phyloP scores from a whole-genome alignment of 2,329 filamentous ascomycete genomes.

The Neonectria magnoliae region DNA sequence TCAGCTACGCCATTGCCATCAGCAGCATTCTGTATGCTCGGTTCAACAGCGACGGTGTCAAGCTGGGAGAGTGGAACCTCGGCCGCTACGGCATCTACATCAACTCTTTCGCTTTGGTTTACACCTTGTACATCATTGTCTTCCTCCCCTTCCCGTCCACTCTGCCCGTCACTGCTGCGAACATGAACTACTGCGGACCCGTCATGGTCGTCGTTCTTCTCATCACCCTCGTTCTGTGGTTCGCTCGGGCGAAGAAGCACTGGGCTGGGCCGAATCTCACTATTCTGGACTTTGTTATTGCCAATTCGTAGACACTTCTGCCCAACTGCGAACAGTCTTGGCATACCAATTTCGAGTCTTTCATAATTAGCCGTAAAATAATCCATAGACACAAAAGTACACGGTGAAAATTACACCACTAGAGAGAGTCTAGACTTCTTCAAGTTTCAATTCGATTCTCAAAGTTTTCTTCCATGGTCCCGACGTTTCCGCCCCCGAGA shows the following conservation, averaged over 20 bases:
- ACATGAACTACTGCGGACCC: conserved; percentile 41
- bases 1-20: conserved; percentile 41
- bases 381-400: background rate
- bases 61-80: conserved; percentile 40
- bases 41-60: conserved; percentile 18
- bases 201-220: conserved; percentile 37
- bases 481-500: background rate
- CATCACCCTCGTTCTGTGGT: conserved; percentile 34
- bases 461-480: background rate
- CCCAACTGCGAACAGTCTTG: background rate
- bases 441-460: background rate
- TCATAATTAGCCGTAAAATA: background rate
- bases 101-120: conserved; percentile 36
- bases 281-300: conserved; percentile 39
- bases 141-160: conserved; percentile 41
- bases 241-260: conserved; percentile 32
- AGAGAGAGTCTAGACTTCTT: background rate
- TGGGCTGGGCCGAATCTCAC: conserved; percentile 38
- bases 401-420: background rate
- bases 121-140: conserved; percentile 38
- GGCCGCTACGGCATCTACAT: conserved; percentile 30
- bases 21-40: conserved; percentile 38
- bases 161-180: conserved; percentile 32
- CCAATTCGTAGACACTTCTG: conserved; percentile 18
- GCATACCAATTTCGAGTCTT: background rate